Evolutionary conservation across 768 basidiomycete species (phyloP).

Genomic region (Podaxis sp.): DNA sequence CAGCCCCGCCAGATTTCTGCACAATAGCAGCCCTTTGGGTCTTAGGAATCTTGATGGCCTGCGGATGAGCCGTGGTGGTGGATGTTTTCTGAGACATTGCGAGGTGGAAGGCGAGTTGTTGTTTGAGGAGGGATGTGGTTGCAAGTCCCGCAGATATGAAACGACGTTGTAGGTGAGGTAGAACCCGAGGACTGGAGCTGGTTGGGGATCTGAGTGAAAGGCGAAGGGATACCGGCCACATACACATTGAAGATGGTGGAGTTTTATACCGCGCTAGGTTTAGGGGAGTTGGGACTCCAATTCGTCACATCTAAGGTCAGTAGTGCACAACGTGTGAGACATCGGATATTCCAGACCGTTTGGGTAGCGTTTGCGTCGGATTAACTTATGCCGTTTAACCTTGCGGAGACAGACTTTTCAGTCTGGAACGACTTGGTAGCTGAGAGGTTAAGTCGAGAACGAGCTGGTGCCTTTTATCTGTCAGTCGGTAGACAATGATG

Average conservation of each 20-base stretch:
- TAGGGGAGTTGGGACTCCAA: background rate
- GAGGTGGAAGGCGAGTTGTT: background rate
- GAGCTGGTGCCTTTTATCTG: background rate
- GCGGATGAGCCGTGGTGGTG: background rate
- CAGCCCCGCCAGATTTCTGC: slow-evolving; percentile 28
- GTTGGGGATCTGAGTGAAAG: background rate
- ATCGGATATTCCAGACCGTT: background rate
- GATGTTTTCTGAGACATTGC: slow-evolving; percentile 9
- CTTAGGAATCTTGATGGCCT: slow-evolving; percentile 32
- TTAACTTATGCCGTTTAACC: background rate
- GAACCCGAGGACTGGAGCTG: too few species aligned
- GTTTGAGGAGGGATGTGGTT: background rate
- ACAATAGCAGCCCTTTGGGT: slow-evolving; percentile 46
- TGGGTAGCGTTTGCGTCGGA: background rate
- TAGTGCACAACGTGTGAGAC: background rate
- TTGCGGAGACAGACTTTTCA: background rate
- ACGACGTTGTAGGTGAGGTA: background rate
- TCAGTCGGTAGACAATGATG: background rate
- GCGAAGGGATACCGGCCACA: background rate
- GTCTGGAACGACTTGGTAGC: background rate
- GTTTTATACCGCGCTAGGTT: background rate
- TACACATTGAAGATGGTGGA: background rate
- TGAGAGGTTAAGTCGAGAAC: background rate
- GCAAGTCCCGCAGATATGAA: background rate
- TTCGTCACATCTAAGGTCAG: background rate